phyloP scores from a whole-genome alignment of 2,329 filamentous ascomycete species.

The Venturia oleaginea region DNA sequence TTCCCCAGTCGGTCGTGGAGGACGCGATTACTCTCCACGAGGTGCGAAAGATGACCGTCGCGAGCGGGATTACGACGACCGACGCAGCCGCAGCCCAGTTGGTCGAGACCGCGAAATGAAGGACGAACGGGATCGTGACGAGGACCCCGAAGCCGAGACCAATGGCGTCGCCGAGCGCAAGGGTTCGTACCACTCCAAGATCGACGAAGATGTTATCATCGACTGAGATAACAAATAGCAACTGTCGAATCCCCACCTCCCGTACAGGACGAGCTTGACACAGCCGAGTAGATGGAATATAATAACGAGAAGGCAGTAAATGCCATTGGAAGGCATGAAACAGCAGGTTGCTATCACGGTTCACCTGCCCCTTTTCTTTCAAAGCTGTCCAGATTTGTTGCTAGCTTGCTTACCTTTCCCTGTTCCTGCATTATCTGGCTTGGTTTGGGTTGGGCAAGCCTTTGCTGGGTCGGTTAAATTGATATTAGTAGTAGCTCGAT shows the following conservation, averaged over 20 bases:
- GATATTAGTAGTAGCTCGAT: slow-evolving; percentile 11
- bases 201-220: slow-evolving; percentile 20
- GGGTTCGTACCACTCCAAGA: slow-evolving; percentile 43
- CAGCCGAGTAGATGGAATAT: slow-evolving; percentile 60
- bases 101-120: slow-evolving; percentile 55
- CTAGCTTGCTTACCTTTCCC: slow-evolving; percentile 6
- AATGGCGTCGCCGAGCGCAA: slow-evolving; percentile 80
- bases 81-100: slow-evolving; percentile 54
- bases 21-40: slow-evolving; percentile 70
- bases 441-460: not conserved
- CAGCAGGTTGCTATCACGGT: slow-evolving; percentile 3
- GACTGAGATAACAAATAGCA: slow-evolving; percentile 28
- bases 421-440: slow-evolving; percentile 8
- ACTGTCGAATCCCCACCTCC: slow-evolving; percentile 69
- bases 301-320: not conserved
- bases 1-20: slow-evolving; percentile 50
- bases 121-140: slow-evolving; percentile 45
- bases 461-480: slow-evolving; percentile 9
- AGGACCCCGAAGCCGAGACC: slow-evolving; percentile 62
- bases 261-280: slow-evolving; percentile 89
- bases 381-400: not conserved
- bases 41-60: slow-evolving; percentile 67
- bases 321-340: not conserved
- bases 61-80: slow-evolving; percentile 60
- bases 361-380: slow-evolving; percentile 1